phyloP scores from a whole-genome alignment of 768 basidiomycete species.

The Nidularia pulvinata region DNA sequence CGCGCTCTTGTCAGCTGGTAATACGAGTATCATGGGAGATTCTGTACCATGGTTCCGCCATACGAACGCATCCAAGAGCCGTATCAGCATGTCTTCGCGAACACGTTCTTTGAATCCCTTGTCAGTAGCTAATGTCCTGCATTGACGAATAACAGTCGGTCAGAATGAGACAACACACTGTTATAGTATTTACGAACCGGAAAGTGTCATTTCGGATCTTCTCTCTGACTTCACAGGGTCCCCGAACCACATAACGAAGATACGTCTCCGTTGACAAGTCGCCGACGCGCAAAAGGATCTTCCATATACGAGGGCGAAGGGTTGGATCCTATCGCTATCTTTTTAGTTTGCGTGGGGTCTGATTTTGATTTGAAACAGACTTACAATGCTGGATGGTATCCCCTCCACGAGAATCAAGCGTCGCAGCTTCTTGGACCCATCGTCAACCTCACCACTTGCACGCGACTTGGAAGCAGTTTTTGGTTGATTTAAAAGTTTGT shows the following conservation, averaged over 20 bases:
- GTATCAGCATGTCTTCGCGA: slow-evolving; percentile 94
- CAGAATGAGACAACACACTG: too few species aligned
- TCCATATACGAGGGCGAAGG: slow-evolving; percentile 94
- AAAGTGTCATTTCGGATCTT: slow-evolving; percentile 98
- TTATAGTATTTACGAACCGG: slow-evolving; percentile 53
- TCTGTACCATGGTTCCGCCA: slow-evolving; percentile 86
- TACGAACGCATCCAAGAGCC: slow-evolving; percentile 96
- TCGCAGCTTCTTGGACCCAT: slow-evolving; percentile 83
- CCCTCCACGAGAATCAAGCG: slow-evolving; percentile 90
- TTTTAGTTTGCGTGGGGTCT: not conserved
- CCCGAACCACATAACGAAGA: slow-evolving; percentile 76
- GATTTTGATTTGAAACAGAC: slow-evolving; percentile 20
- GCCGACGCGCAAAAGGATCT: slow-evolving; percentile 84
- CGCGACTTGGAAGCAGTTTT: slow-evolving; percentile 65
- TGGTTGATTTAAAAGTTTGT: slow-evolving; percentile 75
- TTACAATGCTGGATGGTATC: slow-evolving; percentile 75
- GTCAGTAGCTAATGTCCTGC: slow-evolving; percentile 92
- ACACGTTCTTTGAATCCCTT: slow-evolving; percentile 98
- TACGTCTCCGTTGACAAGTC: slow-evolving; percentile 77
- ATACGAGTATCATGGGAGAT: not conserved
- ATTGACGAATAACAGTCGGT: not conserved
- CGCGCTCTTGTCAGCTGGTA: not conserved
- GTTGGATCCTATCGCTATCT: slow-evolving; percentile 63
- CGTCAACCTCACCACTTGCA: slow-evolving; percentile 61
- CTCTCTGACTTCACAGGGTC: slow-evolving; percentile 85